phyloP scores from a whole-genome alignment of 129 eudicot species.

The Artemisia argyi region DNA sequence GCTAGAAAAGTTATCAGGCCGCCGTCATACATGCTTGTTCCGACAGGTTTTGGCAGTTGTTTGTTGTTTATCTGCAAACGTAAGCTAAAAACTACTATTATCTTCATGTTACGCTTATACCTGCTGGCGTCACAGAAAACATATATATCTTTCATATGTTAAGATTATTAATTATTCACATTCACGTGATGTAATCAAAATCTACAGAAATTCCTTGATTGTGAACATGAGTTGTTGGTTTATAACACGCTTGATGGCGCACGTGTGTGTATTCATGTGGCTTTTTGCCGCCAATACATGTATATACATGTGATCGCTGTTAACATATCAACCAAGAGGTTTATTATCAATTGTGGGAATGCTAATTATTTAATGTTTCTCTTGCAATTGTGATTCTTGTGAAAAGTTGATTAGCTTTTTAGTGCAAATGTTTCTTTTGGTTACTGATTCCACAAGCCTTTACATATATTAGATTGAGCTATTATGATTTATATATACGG shows the following conservation, averaged over 20 bases:
- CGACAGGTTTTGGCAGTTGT: constrained; percentile 15
- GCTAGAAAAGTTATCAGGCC: not conserved
- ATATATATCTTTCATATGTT: constrained; percentile 2
- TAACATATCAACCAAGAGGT: not conserved
- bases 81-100: constrained; percentile 1
- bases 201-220: constrained; percentile 4
- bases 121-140: constrained; percentile 12
- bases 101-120: not conserved
- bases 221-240: constrained; percentile 1
- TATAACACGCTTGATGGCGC: not conserved
- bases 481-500: not conserved
- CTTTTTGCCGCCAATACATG: not conserved
- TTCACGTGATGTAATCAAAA: constrained; percentile 9
- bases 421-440: too few relatives aligned
- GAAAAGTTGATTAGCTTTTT: too few relatives aligned
- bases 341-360: not conserved
- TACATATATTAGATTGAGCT: not conserved
- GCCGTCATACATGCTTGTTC: constrained; percentile 8
- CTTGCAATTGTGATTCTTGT: too few relatives aligned
- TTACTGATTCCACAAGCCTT: too few relatives aligned
- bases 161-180: not conserved
- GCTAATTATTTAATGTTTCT: not conserved
- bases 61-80: constrained; percentile 8
- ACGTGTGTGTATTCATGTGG: not conserved
- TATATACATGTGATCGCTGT: not conserved